A percentile compares a stretch with the other conserved stretches of the same genome.
Conservation (phyloP, 768 basidiomycete species). For the Russula sp. region DNA sequence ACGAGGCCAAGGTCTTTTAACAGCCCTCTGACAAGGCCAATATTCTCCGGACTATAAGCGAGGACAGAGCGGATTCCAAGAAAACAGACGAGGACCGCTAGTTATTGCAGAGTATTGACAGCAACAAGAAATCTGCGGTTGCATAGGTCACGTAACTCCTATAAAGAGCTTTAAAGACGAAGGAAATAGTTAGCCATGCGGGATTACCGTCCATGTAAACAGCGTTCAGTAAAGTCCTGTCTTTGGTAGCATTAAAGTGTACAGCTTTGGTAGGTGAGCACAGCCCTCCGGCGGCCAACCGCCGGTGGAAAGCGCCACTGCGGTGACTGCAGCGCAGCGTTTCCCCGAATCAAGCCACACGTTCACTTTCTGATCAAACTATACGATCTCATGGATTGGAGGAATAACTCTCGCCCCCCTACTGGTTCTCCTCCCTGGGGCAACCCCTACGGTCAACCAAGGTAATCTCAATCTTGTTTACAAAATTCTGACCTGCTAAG, state of each 20-base stretch:
- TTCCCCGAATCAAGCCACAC: neutral
- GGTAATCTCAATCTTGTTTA: slow-evolving; percentile 4
- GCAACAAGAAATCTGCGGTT: no score
- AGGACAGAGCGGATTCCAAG: no score
- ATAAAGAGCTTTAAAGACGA: no score
- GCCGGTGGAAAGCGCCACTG: no score
- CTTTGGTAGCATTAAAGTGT: no score
- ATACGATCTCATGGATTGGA: slow-evolving; percentile 1
- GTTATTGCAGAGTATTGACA: no score
- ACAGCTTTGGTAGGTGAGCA: neutral
- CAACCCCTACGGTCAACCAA: neutral
- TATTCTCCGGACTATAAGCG: neutral
- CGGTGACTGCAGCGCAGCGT: neutral
- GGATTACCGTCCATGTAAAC: no score
- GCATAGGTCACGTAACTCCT: no score
- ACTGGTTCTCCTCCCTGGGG: slow-evolving; percentile 7
- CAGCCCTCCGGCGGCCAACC: neutral
- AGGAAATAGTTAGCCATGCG: no score
- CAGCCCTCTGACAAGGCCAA: neutral
- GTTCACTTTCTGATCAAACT: neutral
- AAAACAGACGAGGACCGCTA: no score
- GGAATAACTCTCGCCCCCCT: slow-evolving; percentile 5
- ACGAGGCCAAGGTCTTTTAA: neutral
- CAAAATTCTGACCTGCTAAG: neutral
- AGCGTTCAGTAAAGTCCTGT: no score